Evolutionary conservation across 176 grass and related monocot species (phyloP), one percentile per base, ranked within the genome.

Genomic region (Dendrocalamus sinicus): DNA sequence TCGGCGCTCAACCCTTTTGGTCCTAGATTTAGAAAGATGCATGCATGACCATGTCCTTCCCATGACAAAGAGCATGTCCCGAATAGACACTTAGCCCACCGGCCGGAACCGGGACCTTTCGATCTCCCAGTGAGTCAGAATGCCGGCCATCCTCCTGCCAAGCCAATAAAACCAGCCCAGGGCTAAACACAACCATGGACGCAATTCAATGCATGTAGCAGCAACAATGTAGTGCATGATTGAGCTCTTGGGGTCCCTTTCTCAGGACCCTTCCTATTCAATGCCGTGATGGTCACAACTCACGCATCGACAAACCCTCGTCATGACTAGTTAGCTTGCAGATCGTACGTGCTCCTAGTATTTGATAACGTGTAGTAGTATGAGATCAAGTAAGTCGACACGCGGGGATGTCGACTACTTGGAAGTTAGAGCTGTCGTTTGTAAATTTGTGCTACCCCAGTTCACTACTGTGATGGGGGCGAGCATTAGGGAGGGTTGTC

Each of bases 261-360:
- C 72, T 20, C 65, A 89, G 84, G 58, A 22, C 80, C 83, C 75
- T 66, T 28, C 19, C 32, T 86, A 91, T 91, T 96, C 72, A 96
- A 92, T 96, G 86, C 84, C 89, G 65, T 90, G 94, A 96, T 93
- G 90, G 84, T 23, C 91, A 92, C 94, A 82, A 96, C 80, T 90
- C 94, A 84, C 37, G 76, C 81, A 41, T 88, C 76, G 54, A 59
- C 85, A 70, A 70, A 2, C 72, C 43, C 28, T 77, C 89, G 81
- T 91, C 54, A 91, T 91, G 77, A 50, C 78, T 47, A 82, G 63
- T 64, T 81, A 35, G 72, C 44, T 72, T 45, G 81, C 81, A 80
- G 75, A 53, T 84, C 63, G 72, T 54, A 83, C 35, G 3, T 32
- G 10, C 17, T 28, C 78, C 4, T 13, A 32, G 32, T 32, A 15